Evolutionary conservation across 441 rosid genomes (phyloP), one percentile per base, ranked within the genome.

Genomic region (Eruca vesicaria): DNA sequence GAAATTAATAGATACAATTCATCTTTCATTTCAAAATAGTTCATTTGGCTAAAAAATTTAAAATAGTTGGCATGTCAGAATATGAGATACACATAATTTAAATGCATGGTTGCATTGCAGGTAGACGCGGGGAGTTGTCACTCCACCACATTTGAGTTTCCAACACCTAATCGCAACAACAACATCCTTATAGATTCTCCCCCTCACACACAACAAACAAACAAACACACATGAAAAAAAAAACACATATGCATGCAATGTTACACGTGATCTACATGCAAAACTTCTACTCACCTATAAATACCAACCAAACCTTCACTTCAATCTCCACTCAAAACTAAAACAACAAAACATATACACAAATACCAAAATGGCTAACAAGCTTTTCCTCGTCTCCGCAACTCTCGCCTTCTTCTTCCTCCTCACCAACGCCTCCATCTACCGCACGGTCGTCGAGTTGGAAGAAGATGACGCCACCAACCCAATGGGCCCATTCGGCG

Each of bases 401-500:
- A 35, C 76, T n/a, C 72, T 77, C 11, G 76, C 80, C 23, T 15
- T 77, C 35, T 77, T 48, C 31, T 41, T 71, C 59, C 80, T 77
- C 73, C 72, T 77, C 56, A 28, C 76, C 63, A 77, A 71, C 36
- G 80, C 80, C 18, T 77, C 80, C 77, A 78, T 78, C 59, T 78
- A 72, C 73, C 80, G 80, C 69, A 78, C 77, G 8, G 12, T 78
- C 8, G 77, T 78, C 9, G 80, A 78, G 31, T 15, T 78, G 5
- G 69, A 66, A 0, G 73, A 72, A 20, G 80, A 66, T 23, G 80
- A 36, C 33, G 10, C 0, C 7, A 53, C 60, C 62, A 65, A 71
- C 80, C 76, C 16, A 41, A 41, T 41, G 50, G 50, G 50, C 50
- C 50, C 50, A 38, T 36, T 36, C 43, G 43, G 43, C 43, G 43